phyloP scores from a whole-genome alignment of 1,139 yeast species.

The Wickerhamomyces sp. region DNA sequence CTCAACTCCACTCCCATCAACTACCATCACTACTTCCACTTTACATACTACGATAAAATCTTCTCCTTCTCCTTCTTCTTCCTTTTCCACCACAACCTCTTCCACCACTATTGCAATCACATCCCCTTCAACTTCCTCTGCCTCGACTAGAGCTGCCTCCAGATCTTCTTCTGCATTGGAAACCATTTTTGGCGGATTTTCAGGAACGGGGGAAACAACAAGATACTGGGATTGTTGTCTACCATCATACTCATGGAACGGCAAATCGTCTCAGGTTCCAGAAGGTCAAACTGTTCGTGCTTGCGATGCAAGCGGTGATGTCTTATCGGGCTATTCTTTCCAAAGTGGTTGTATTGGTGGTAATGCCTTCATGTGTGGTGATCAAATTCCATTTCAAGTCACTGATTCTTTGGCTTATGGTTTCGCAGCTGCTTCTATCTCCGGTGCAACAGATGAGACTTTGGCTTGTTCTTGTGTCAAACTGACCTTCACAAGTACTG shows the following conservation, averaged over 20 bases:
- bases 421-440: slow-evolving; percentile 11
- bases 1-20: background rate
- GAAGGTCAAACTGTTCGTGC: slow-evolving; percentile 7
- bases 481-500: slow-evolving; percentile 8
- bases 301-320: slow-evolving; percentile 10
- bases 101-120: background rate
- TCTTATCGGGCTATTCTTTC: slow-evolving; percentile 5
- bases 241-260: slow-evolving; percentile 10
- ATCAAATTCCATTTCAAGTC: slow-evolving; percentile 10
- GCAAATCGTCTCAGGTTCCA: slow-evolving; percentile 7
- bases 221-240: slow-evolving; percentile 13
- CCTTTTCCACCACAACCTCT: background rate
- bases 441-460: slow-evolving; percentile 9
- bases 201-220: slow-evolving; percentile 10
- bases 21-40: background rate
- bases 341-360: slow-evolving; percentile 12
- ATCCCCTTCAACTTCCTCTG: background rate
- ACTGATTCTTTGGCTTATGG: slow-evolving; percentile 10
- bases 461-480: slow-evolving; percentile 12
- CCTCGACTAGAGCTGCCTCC: background rate
- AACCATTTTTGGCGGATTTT: slow-evolving; percentile 4
- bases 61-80: background rate
- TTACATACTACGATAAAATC: background rate
- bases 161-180: background rate
- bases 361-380: slow-evolving; percentile 10